These are phyloP conservation scores for Xylogone sp. DNA, from an alignment of 2,329 filamentous ascomycete species.

Conservation along the genomic window DNA sequence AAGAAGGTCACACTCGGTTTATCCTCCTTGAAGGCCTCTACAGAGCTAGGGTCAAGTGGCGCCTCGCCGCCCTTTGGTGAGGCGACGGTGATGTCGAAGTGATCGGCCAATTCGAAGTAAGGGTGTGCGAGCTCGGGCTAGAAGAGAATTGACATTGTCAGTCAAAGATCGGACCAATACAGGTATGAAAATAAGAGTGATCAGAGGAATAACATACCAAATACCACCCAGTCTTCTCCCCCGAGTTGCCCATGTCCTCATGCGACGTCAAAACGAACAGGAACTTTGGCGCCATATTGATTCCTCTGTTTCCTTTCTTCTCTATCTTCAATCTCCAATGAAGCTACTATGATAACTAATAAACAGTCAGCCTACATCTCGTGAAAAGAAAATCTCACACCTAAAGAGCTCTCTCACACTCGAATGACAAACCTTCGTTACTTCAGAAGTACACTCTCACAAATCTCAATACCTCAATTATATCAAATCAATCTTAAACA, in stretches of 20 bases:
- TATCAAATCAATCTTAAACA: too few relatives aligned
- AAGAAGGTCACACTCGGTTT: slow-evolving; percentile 34
- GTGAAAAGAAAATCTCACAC: too few relatives aligned
- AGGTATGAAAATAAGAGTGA: not conserved
- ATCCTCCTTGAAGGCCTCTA: slow-evolving; percentile 39
- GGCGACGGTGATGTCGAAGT: slow-evolving; percentile 37
- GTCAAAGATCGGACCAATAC: slow-evolving; percentile 4
- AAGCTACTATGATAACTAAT: too few relatives aligned
- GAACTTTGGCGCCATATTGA: slow-evolving; percentile 35
- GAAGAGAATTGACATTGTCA: slow-evolving; percentile 19
- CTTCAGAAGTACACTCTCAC: too few relatives aligned
- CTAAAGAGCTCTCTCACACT: too few relatives aligned
- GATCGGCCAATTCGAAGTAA: slow-evolving; percentile 36
- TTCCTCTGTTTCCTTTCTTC: not conserved
- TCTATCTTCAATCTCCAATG: too few relatives aligned
- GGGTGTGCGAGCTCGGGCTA: slow-evolving; percentile 48
- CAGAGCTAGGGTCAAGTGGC: slow-evolving; percentile 40
- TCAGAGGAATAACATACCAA: slow-evolving; percentile 30
- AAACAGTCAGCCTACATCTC: too few relatives aligned
- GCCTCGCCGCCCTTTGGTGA: slow-evolving; percentile 40
- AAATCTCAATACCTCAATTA: too few relatives aligned
- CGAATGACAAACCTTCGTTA: too few relatives aligned
- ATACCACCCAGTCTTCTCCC: slow-evolving; percentile 50
- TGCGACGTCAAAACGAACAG: slow-evolving; percentile 49
- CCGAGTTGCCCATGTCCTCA: slow-evolving; percentile 20